phyloP scores from a whole-genome alignment of 179 eudicot species.

The Silene vulgaris region DNA sequence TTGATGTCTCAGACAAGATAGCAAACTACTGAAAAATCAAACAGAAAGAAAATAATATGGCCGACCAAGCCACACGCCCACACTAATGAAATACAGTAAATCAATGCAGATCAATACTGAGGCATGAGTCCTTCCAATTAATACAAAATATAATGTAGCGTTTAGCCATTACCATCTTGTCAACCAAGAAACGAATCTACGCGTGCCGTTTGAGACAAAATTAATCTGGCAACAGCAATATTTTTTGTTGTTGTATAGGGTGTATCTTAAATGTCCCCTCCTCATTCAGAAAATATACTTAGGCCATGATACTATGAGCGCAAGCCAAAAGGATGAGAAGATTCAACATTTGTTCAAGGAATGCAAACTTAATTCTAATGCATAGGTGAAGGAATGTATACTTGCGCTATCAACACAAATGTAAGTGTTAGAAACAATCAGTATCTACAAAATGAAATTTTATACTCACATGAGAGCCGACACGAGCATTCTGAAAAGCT shows the following conservation, averaged over 20 bases:
- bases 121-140: neutral
- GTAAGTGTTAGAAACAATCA: neutral
- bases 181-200: neutral
- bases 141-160: neutral
- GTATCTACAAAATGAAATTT: slow-evolving; percentile 3
- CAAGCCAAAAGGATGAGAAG: neutral
- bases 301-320: neutral
- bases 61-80: neutral
- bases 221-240: neutral
- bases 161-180: neutral
- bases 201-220: neutral
- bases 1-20: neutral
- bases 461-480: slow-evolving; percentile 75
- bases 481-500: slow-evolving; percentile 84
- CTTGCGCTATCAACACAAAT: neutral
- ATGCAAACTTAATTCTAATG: neutral
- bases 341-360: neutral
- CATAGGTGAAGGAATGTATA: neutral
- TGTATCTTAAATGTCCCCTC: neutral
- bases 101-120: neutral
- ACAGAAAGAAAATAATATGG: neutral
- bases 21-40: neutral
- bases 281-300: neutral
- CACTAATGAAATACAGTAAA: neutral
- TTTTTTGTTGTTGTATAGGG: neutral